Evolutionary conservation across 768 basidiomycete species (phyloP).

Genomic region (Daedaleopsis sinensis): DNA sequence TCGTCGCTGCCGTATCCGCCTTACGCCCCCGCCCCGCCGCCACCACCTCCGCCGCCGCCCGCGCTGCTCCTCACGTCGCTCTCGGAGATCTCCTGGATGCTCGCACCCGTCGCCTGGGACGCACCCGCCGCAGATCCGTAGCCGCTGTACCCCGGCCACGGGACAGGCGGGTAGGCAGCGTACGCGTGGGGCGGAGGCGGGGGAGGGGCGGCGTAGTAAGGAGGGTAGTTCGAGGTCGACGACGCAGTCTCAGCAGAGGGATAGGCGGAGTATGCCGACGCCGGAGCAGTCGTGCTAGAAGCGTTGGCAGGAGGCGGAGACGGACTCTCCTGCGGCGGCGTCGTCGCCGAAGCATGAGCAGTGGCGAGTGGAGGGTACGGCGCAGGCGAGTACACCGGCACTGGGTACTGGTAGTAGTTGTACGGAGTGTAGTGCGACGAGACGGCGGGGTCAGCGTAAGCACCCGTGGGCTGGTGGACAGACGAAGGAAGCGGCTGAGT

Average conservation of each 20-base stretch:
- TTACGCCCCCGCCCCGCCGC: conserved; percentile 7
- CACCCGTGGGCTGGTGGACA: conserved; percentile 18
- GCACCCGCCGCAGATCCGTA: conserved; percentile 13
- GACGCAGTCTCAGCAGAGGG: neutral
- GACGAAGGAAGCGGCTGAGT: conserved; percentile 10
- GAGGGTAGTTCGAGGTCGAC: conserved; percentile 10
- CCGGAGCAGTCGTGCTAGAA: neutral
- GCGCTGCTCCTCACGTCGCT: conserved; percentile 20
- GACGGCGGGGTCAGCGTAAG: conserved; percentile 14
- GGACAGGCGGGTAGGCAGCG: conserved; percentile 13
- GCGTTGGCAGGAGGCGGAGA: conserved; percentile 5
- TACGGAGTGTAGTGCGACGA: conserved; percentile 20
- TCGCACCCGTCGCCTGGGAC: conserved; percentile 2
- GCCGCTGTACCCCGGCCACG: conserved; percentile 18
- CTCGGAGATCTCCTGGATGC: conserved; percentile 17
- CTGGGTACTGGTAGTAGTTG: conserved; percentile 23
- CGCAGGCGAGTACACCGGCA: conserved; percentile 17
- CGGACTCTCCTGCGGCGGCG: conserved; percentile 17
- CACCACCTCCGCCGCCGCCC: conserved; percentile 12
- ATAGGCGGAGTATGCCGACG: conserved; percentile 8
- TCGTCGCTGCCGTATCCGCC: neutral
- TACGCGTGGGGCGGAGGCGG: conserved; percentile 17
- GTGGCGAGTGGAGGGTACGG: conserved; percentile 15
- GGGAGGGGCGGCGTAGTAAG: conserved; percentile 16
- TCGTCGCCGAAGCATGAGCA: conserved; percentile 9